Evolutionary conservation across 441 rosid species (phyloP), one percentile per base, ranked within the genome.

Genomic region (Corymbia calophylla): DNA sequence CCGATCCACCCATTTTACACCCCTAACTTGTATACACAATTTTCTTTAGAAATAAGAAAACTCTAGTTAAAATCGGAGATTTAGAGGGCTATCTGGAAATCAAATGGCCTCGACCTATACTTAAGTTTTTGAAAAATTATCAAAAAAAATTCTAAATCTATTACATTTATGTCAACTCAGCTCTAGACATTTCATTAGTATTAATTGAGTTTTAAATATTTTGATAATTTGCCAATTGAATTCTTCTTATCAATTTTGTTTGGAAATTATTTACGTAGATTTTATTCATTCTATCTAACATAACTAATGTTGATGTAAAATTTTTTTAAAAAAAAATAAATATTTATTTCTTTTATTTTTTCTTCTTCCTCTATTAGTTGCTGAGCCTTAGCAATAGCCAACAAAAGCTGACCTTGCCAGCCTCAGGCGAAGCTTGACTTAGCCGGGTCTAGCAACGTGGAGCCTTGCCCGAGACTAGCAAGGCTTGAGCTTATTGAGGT

Each of bases 361-460:
- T 29, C 15, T 58, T 58, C 3, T 14, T 58, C 7, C 64, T 9
- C 1, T 0, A 0, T 23, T 0, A 0, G 2, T 55, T 55, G 9
- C 14, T 5, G 3, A 5, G 25, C n/a, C 64, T 25, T 58, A 58
- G n/a, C 13, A 4, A 58, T 5, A 3, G 25, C 1, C 8, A 27
- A n/a, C 27, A 0, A 60, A n/a, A 27, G 31, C 27, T 27, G 66
- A 27, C 31, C 66, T 60, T 27, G 66, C 31, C 8, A 27, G 12
- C 66, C 66, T 60, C 11, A 10, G 31, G 66, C 12, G 14, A 60
- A 15, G 66, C 31, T 5, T 2, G 0, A 60, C 31, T n/a, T 60
- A 25, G 31, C 16, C 0, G 27, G 4, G 27, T 60, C 27, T 60
- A n/a, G 66, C 0, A 0, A 27, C 16, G 3, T 60, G 66, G 4